phyloP scores from a whole-genome alignment of 805 yeast species.

The Saturnispora galanensis region DNA sequence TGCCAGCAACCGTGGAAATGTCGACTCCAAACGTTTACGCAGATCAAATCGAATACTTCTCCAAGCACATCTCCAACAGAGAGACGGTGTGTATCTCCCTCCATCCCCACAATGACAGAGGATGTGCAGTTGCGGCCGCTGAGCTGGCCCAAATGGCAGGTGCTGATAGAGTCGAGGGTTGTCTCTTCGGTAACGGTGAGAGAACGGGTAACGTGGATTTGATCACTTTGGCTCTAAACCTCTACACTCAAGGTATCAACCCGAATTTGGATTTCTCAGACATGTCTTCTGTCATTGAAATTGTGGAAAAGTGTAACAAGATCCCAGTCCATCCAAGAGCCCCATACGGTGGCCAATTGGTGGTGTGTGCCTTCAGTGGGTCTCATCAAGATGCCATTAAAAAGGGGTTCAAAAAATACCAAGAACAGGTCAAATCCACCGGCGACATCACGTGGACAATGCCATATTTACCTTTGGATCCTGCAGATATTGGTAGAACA shows the following conservation, averaged over 20 bases:
- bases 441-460: constrained; percentile 47
- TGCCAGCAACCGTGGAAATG: constrained; percentile 82
- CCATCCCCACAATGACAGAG: constrained; percentile 80
- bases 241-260: constrained; percentile 68
- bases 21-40: constrained; percentile 75
- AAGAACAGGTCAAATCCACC: constrained; percentile 26
- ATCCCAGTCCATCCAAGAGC: constrained; percentile 72
- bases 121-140: constrained; percentile 84
- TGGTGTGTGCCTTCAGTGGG: constrained; percentile 76
- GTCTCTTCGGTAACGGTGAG: constrained; percentile 79
- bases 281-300: constrained; percentile 52
- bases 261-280: constrained; percentile 68
- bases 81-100: constrained; percentile 65
- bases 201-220: constrained; percentile 82
- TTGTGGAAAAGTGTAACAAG: constrained; percentile 72
- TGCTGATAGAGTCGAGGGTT: constrained; percentile 83
- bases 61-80: constrained; percentile 50
- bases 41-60: constrained; percentile 72
- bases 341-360: constrained; percentile 76
- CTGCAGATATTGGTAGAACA: constrained; percentile 77
- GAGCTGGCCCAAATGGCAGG: constrained; percentile 78
- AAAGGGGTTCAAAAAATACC: constrained; percentile 56
- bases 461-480: constrained; percentile 80
- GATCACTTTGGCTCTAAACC: constrained; percentile 66
- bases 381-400: constrained; percentile 87